Evolutionary conservation across 2,329 filamentous ascomycete species (phyloP).

Genomic region (Beauveria asiatica): DNA sequence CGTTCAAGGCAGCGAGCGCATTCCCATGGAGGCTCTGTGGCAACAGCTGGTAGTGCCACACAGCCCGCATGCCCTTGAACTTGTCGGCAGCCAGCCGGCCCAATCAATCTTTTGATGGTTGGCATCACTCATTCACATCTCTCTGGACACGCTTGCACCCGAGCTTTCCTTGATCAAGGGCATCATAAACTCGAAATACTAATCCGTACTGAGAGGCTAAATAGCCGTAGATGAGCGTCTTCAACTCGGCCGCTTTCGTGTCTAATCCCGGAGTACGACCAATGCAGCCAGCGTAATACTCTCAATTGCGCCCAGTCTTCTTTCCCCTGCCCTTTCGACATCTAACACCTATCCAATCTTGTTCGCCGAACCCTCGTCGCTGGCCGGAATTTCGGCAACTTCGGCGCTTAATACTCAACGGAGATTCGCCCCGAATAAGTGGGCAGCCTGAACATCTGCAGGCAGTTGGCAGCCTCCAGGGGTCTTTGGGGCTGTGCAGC

Average conservation of each 20-base stretch:
- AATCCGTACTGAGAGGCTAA: too few species aligned
- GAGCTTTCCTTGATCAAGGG: conserved; percentile 29
- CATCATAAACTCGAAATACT: too few species aligned
- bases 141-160: conserved; percentile 36
- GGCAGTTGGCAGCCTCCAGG: not conserved
- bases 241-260: too few species aligned
- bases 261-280: too few species aligned
- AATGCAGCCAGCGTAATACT: not conserved
- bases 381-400: conserved; percentile 3
- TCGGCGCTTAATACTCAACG: conserved; percentile 6
- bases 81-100: conserved; percentile 30
- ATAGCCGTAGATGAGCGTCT: too few species aligned
- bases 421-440: conserved; percentile 4
- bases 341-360: not conserved
- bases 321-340: too few species aligned
- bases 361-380: not conserved
- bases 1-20: not conserved
- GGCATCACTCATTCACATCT: conserved; percentile 32
- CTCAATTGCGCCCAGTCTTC: not conserved
- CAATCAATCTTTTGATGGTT: conserved; percentile 40
- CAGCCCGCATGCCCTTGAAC: conserved; percentile 28
- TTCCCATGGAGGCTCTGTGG: conserved; percentile 14
- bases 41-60: conserved; percentile 17
- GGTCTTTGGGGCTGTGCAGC: conserved; percentile 5
- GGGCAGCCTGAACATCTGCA: not conserved